Evolutionary conservation across 2,329 filamentous ascomycete species (phyloP), one percentile per base, ranked within the genome.

Genomic region (Penicillium occitanis): DNA sequence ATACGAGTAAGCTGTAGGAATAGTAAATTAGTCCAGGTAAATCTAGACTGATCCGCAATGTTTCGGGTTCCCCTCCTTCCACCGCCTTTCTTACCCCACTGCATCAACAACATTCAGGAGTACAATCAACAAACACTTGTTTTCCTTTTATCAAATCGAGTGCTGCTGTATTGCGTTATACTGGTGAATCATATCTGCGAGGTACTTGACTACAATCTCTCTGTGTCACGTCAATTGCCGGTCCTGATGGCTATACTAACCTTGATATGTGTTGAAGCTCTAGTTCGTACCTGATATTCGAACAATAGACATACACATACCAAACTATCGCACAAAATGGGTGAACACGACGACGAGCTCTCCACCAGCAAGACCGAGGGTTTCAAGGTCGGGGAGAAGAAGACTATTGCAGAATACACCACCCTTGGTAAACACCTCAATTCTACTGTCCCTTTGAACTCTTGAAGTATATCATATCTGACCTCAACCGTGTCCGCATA

Each of bases 341-440:
- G 88, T 71, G 86, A 88, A 73, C 84, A 89, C 70, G 86, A 91
- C 13, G 92, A 97, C 69, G 94, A 98, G 75, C 88, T 94, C 72
- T 85, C 91, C 80, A 90, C 92, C 70, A 91, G 95, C 83, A 87
- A 90, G 83, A 97, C 93, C 71, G 90, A 93, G 82, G 94, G 94
- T 78, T 98, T 97, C 90, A 97, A 96, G 88, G 91, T 97, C 77
- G 93, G 92, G 72, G 92, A 97, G 87, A 97, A 97, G 90, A 97
- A 98, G 87, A 96, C 92, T 73, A 86, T 99, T 76, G 91, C 94
- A 70, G 91, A 97, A 81, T 97, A 97, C 82, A 87, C 94, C 77
- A 86, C 97, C 79, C 90, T 99, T 82, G 95, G 93, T 96, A 84
- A 84, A 14, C 19, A 33, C 33, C 4, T 10, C 50, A 10, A 28